Conservation (phyloP, 768 basidiomycete genomes). For the Pleurotus giganteus region DNA sequence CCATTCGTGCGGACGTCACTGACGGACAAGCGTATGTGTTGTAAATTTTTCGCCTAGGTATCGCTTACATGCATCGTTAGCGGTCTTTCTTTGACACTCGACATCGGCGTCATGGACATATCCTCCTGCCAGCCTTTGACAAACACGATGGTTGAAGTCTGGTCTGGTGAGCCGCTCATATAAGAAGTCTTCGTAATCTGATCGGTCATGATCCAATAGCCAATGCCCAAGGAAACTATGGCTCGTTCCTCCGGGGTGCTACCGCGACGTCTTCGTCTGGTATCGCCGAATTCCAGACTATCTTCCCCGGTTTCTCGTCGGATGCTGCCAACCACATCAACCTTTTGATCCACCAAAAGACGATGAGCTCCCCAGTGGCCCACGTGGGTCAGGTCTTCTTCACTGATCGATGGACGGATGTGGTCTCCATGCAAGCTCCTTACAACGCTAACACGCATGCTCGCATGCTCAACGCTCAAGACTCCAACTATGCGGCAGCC, state of each 20-base stretch:
- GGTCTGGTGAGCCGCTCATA: constrained; percentile 22
- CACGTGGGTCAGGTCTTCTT: constrained; percentile 41
- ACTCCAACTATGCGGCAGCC: constrained; percentile 24
- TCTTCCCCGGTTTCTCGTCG: constrained; percentile 34
- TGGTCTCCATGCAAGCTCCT: constrained; percentile 23
- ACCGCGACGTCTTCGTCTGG: constrained; percentile 29
- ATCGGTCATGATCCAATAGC: constrained; percentile 18
- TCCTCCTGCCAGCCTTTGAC: constrained; percentile 37
- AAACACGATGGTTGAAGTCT: constrained; percentile 38
- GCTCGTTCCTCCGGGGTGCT: constrained; percentile 36
- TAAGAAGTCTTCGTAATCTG: not conserved
- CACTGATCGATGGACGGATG: constrained; percentile 31
- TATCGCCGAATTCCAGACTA: constrained; percentile 36
- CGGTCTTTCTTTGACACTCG: constrained; percentile 33
- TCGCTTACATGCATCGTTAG: constrained; percentile 15
- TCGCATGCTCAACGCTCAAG: constrained; percentile 27
- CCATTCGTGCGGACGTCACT: constrained; percentile 24
- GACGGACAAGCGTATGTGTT: constrained; percentile 25
- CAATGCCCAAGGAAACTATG: constrained; percentile 33
- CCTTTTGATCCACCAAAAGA: constrained; percentile 30
- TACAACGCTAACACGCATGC: constrained; percentile 30
- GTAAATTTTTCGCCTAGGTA: not conserved
- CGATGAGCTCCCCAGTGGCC: constrained; percentile 20
- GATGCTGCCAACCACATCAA: constrained; percentile 36
- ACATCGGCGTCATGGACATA: constrained; percentile 37